Evolutionary conservation across 805 yeast species (phyloP).

Genomic region (Sugiyamaella floridensis): DNA sequence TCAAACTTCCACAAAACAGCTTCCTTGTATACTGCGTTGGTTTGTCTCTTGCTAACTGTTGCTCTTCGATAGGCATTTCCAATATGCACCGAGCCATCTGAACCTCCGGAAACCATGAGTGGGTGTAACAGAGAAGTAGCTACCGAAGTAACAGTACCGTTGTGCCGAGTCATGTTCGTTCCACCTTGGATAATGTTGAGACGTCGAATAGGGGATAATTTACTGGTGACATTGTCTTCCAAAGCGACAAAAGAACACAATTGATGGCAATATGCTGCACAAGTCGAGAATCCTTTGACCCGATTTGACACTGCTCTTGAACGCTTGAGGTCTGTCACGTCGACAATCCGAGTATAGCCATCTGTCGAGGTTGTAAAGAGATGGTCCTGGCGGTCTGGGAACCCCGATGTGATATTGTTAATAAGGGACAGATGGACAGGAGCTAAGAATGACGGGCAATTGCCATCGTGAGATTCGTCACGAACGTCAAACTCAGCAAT

Average conservation of each 20-base stretch:
- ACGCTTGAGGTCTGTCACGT: constrained; percentile 26
- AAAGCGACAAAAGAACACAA: constrained; percentile 33
- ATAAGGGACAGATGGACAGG: constrained; percentile 37
- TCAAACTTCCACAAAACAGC: constrained; percentile 32
- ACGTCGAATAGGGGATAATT: constrained; percentile 35
- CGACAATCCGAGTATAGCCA: constrained; percentile 36
- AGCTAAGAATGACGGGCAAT: constrained; percentile 33
- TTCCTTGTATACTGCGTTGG: constrained; percentile 19
- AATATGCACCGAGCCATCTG: constrained; percentile 43
- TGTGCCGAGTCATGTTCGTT: constrained; percentile 34
- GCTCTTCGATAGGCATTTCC: constrained; percentile 35
- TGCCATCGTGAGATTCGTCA: constrained; percentile 9
- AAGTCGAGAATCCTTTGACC: constrained; percentile 29
- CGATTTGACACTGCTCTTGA: constrained; percentile 14
- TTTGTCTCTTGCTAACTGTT: constrained; percentile 21
- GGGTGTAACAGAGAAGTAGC: constrained; percentile 43
- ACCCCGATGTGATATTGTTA: constrained; percentile 31
- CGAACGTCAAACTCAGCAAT: constrained; percentile 48
- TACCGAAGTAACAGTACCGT: constrained; percentile 36
- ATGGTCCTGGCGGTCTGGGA: constrained; percentile 31
- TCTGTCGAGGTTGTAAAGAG: constrained; percentile 37
- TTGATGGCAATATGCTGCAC: constrained; percentile 22
- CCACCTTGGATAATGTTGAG: constrained; percentile 24
- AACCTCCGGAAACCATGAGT: constrained; percentile 39
- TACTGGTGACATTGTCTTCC: constrained; percentile 38